Evolutionary conservation across 2,329 filamentous ascomycete species (phyloP).

Genomic region (Beauveria rudraprayagi): DNA sequence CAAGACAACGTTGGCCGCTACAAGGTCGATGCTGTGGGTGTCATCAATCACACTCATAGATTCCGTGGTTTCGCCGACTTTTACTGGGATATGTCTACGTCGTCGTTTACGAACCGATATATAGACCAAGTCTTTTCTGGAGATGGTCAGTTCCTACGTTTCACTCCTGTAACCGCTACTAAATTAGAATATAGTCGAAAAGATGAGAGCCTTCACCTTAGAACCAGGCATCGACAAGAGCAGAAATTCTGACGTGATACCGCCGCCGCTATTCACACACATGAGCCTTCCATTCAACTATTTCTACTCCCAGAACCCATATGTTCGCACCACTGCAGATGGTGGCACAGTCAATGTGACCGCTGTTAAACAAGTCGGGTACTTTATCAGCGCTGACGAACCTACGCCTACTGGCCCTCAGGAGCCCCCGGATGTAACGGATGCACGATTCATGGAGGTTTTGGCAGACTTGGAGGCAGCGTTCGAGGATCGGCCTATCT

Average conservation of each 20-base stretch:
- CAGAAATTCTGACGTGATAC: conserved; percentile 62
- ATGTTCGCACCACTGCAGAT: conserved; percentile 54
- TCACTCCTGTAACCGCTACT: background rate
- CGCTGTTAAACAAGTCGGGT: conserved; percentile 49
- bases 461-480: conserved; percentile 56
- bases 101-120: conserved; percentile 63
- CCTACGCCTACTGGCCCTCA: conserved; percentile 56
- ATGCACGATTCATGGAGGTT: conserved; percentile 54
- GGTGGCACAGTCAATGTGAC: conserved; percentile 51
- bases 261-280: conserved; percentile 70
- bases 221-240: conserved; percentile 51
- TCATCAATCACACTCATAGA: conserved; percentile 72
- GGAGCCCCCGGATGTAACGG: conserved; percentile 48
- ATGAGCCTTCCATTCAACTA: conserved; percentile 68
- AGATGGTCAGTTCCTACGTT: conserved; percentile 43
- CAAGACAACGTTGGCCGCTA: conserved; percentile 64
- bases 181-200: conserved; percentile 32
- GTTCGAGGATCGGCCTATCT: conserved; percentile 69
- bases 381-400: conserved; percentile 54
- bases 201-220: conserved; percentile 56
- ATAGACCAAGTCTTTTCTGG: conserved; percentile 63
- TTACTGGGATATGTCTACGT: conserved; percentile 64
- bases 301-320: conserved; percentile 79
- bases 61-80: conserved; percentile 86
- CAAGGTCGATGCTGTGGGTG: conserved; percentile 60